Evolutionary conservation across 108 stramenopile genomes (phyloP), one percentile per base, ranked within the genome.

Genomic region (Pseudonitzschia multiseries): DNA sequence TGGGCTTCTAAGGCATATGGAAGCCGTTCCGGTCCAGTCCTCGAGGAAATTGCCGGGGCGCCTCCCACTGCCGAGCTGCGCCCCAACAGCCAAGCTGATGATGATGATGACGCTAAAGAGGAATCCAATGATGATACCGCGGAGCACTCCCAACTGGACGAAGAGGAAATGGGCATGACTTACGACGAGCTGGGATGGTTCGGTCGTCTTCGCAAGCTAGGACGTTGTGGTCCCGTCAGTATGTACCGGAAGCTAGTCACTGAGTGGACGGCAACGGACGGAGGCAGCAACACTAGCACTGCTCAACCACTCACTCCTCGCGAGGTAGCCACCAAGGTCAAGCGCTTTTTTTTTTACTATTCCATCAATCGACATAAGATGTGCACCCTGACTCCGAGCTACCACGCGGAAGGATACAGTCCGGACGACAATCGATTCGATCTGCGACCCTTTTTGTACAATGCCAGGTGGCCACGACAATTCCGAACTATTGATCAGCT

Each of bases 91-190:
- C 15, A 15, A 14, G 21, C 57, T 8, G 84, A 85, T 52, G 67
- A 73, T n/a, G 13, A 14, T 2, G 46, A 64, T 43, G 32, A 13
- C 63, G 63, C 10, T 48, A 2, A 50, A 10, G 24, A 28, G 57
- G 36, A 36, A 36, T 36, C 22, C 70, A 48, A 50, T 28, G 46
- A 29, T 0, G 4, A 67, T 5, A 41, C n/a, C 22, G 84, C 71
- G 0, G 94, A 93, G 59, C 94, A 96, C 73, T 89, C 91, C 4
- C 96, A 98, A 73, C 79, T 87, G 22, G 98, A 97, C 72, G 97
- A 98, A 82, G 97, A 97, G 22, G 99, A 99, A 74, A 99, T 99
- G 99, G 99, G 99, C 36, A 99, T 99, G 99, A 90, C 95, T 1
- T 99, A 99, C 65, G 92, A 89, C 70, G 99, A 99, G 69, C 82